A percentile compares a stretch with the other conserved stretches of the same genome.
Evolutionary conservation across 495 filamentous ascomycete species (phyloP).

Genomic region (Penicillium bovifimosum): DNA sequence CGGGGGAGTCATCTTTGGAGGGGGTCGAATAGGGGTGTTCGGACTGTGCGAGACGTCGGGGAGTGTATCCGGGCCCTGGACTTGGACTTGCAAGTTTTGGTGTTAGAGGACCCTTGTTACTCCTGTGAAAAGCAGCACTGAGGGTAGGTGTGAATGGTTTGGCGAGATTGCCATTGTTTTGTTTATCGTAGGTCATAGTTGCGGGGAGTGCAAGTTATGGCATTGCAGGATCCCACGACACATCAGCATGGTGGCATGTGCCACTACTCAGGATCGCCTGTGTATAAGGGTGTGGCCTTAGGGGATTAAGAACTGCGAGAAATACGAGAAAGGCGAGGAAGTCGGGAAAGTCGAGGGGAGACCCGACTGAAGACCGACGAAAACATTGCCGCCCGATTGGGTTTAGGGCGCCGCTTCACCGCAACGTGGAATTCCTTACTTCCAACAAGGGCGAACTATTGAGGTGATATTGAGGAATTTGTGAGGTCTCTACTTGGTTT

Average conservation of each 20-base stretch:
- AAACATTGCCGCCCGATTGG: slow-evolving; percentile 22
- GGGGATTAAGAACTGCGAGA: not conserved
- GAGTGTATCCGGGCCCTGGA: slow-evolving; percentile 22
- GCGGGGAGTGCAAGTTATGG: slow-evolving; percentile 34
- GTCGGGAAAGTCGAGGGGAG: slow-evolving; percentile 10
- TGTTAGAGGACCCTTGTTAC: slow-evolving; percentile 41
- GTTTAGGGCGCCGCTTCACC: slow-evolving; percentile 28
- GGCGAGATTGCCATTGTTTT: slow-evolving; percentile 39
- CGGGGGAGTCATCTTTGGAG: slow-evolving; percentile 34
- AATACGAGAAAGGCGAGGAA: slow-evolving; percentile 3
- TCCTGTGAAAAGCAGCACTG: slow-evolving; percentile 40
- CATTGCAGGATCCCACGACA: slow-evolving; percentile 34
- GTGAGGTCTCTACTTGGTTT: not conserved
- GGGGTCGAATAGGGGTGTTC: slow-evolving; percentile 30
- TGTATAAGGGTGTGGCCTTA: slow-evolving; percentile 7
- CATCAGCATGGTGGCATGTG: slow-evolving; percentile 38
- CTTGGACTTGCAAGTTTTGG: slow-evolving; percentile 45
- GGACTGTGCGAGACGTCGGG: slow-evolving; percentile 34
- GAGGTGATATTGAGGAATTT: not conserved
- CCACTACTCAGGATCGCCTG: slow-evolving; percentile 6
- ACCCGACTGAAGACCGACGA: slow-evolving; percentile 13
- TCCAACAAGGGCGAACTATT: slow-evolving; percentile 1
- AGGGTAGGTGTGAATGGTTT: slow-evolving; percentile 49
- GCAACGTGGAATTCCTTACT: slow-evolving; percentile 22
- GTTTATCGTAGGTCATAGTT: slow-evolving; percentile 52